Percentiles rank a stretch among this genome's conserved stretches.
Evolutionary conservation across 1,284 basidiomycete species (phyloP).

Genomic region (Cutaneotrichosporon sp.): DNA sequence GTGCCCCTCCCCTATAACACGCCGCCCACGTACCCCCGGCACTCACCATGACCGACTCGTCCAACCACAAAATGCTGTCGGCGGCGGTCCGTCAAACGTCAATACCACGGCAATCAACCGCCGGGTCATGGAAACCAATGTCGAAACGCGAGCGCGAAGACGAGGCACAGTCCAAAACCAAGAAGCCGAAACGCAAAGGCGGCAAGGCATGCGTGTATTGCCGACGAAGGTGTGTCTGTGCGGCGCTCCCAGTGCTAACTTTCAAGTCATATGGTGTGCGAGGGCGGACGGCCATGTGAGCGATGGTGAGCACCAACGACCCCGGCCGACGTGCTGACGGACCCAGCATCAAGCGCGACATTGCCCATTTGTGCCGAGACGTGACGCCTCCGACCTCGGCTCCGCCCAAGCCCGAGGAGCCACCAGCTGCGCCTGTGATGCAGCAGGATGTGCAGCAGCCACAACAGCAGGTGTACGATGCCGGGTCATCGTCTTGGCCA

Average conservation of each 20-base stretch:
- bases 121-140: slow-evolving; percentile 1
- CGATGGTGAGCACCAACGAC: slow-evolving; percentile 62
- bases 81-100: background rate
- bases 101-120: background rate
- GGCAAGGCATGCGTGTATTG: slow-evolving; percentile 88
- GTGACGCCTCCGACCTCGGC: slow-evolving; percentile 57
- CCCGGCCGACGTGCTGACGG: background rate
- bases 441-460: slow-evolving; percentile 2
- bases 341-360: slow-evolving; percentile 79
- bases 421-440: background rate
- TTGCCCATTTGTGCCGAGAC: slow-evolving; percentile 83
- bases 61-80: slow-evolving; percentile 2
- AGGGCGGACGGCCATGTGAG: slow-evolving; percentile 75
- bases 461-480: slow-evolving; percentile 3
- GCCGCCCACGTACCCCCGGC: too few relatives aligned
- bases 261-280: slow-evolving; percentile 66
- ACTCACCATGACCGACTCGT: background rate
- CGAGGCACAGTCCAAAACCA: slow-evolving; percentile 14
- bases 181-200: slow-evolving; percentile 53
- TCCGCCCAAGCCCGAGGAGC: slow-evolving; percentile 8
- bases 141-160: slow-evolving; percentile 1
- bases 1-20: too few relatives aligned
- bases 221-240: slow-evolving; percentile 60
- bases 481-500: slow-evolving; percentile 28
- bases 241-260: too few relatives aligned